Percentiles rank a stretch among this genome's conserved stretches.
Conservation (phyloP, 2,329 filamentous ascomycete species). For the Fonsecaea monophora region DNA sequence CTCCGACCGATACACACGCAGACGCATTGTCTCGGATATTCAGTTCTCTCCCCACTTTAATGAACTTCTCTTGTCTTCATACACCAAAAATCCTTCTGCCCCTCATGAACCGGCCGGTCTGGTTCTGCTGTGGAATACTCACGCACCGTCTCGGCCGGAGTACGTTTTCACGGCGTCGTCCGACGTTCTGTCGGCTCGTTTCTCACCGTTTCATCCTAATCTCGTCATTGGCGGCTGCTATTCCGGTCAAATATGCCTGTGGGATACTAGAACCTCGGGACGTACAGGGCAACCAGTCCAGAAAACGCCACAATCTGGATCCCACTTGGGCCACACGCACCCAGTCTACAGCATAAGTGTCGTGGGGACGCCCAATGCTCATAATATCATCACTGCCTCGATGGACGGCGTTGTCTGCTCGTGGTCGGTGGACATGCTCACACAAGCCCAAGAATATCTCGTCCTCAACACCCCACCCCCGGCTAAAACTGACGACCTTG, state of each 20-base stretch:
- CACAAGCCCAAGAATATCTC: conserved; percentile 92
- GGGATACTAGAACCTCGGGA: conserved; percentile 90
- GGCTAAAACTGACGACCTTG: conserved; percentile 90
- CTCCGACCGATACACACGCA: conserved; percentile 94
- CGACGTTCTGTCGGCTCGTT: conserved; percentile 92
- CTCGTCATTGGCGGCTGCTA: conserved; percentile 96
- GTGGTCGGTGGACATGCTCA: conserved; percentile 98
- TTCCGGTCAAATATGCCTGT: conserved; percentile 92
- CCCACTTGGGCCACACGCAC: conserved; percentile 80
- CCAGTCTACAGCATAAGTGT: conserved; percentile 95
- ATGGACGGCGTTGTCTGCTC: conserved; percentile 96
- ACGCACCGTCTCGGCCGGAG: conserved; percentile 91
- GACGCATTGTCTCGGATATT: conserved; percentile 94
- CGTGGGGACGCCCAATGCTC: conserved; percentile 96
- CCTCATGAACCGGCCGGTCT: conserved; percentile 93
- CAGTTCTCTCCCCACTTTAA: conserved; percentile 91
- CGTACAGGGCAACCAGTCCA: conserved; percentile 75
- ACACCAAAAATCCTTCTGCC: conserved; percentile 95
- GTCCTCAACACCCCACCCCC: conserved; percentile 85
- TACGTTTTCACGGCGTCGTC: conserved; percentile 97
- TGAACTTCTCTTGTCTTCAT: conserved; percentile 89
- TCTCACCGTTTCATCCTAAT: conserved; percentile 98
- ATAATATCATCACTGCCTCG: conserved; percentile 96
- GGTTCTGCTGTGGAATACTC: conserved; percentile 95
- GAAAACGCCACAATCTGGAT: conserved; percentile 93